A percentile compares a stretch with the other conserved stretches of the same genome.
phyloP scores from a whole-genome alignment of 768 basidiomycete species.

The Dendrothele bispora region DNA sequence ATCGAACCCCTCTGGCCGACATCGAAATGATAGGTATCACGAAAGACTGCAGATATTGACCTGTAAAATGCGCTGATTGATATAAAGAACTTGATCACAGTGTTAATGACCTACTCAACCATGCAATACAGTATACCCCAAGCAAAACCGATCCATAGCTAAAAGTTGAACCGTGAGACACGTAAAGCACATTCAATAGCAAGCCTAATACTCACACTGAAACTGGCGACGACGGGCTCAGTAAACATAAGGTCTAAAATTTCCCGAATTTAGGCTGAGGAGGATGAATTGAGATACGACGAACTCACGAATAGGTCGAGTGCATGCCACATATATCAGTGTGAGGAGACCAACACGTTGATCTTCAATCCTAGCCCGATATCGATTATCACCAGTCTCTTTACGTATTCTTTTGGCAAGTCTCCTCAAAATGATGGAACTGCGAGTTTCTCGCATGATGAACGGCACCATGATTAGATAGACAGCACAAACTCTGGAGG shows the following conservation, averaged over 20 bases:
- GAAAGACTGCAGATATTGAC: constrained; percentile 60
- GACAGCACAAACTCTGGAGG: constrained; percentile 47
- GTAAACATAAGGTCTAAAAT: constrained; percentile 67
- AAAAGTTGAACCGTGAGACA: too few species aligned
- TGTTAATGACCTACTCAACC: too few species aligned
- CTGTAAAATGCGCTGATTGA: too few species aligned
- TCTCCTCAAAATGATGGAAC: constrained; percentile 65
- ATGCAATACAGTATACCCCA: constrained; percentile 79
- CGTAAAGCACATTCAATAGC: too few species aligned
- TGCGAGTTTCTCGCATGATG: constrained; percentile 72
- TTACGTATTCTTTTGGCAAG: constrained; percentile 64
- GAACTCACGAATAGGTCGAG: constrained; percentile 66
- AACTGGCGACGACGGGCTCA: constrained; percentile 73
- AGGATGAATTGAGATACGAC: too few species aligned
- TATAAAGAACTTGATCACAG: too few species aligned
- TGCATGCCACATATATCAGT: constrained; percentile 69
- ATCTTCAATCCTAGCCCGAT: constrained; percentile 63
- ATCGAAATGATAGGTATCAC: constrained; percentile 56
- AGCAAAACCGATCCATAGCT: constrained; percentile 73
- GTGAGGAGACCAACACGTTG: constrained; percentile 53
- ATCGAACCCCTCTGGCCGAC: constrained; percentile 58
- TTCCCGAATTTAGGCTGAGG: too few species aligned
- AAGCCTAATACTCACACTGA: constrained; percentile 61
- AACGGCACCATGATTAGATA: constrained; percentile 52
- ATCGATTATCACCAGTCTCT: constrained; percentile 61